Conservation (phyloP, 805 yeast species). For the Clavispora vitiphila region DNA sequence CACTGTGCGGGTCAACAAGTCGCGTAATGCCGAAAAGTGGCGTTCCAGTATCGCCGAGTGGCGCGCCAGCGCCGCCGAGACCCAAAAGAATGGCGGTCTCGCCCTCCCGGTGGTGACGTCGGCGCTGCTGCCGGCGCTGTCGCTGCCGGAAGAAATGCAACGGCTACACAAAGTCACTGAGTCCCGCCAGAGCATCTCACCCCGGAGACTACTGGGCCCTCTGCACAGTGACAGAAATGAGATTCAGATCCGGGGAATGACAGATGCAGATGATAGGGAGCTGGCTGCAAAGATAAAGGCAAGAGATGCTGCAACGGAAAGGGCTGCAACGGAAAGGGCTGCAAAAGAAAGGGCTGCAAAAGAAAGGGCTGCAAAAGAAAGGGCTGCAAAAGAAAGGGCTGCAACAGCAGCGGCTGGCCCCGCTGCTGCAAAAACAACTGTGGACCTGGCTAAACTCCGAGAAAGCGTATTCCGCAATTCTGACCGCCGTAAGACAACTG, state of each 20-base stretch:
- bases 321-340: too few species aligned
- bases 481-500: neutral
- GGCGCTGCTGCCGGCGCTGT: neutral
- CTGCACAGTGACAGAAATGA: neutral
- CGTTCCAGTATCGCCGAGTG: conserved; percentile 20
- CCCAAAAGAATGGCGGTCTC: conserved; percentile 1
- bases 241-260: neutral
- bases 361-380: neutral
- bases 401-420: too few species aligned
- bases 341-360: too few species aligned
- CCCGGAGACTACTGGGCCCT: neutral
- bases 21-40: conserved; percentile 31
- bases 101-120: neutral
- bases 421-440: neutral
- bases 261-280: neutral
- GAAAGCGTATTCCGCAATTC: neutral
- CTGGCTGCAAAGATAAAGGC: neutral
- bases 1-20: conserved; percentile 33
- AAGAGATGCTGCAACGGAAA: too few species aligned
- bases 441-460: neutral
- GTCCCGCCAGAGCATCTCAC: neutral
- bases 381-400: too few species aligned
- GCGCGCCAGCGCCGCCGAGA: conserved; percentile 7
- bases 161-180: neutral
- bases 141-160: neutral